Base-by-base conservation (phyloP, 2,329 filamentous ascomycete species). In the Botryotinia convoluta region DNA sequence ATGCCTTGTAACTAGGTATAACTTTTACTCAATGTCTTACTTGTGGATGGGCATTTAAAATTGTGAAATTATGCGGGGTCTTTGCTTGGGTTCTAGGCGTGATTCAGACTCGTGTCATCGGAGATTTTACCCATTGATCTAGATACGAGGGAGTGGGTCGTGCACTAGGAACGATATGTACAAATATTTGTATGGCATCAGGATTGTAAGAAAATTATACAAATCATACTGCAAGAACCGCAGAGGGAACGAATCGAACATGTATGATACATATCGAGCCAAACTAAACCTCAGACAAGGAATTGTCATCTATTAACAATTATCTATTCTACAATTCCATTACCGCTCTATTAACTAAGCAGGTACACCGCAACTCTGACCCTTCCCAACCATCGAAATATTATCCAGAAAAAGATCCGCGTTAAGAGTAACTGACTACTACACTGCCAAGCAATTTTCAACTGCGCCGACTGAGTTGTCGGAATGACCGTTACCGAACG, bases 361-460 rank as follows among this genome's bases (percentile, higher is more conserved):
- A 20, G 39, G 10, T 5, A 64, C 16, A 37, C n/a, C 62, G 26
- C 62, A 44, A 22, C 14, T 45, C 16, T 14, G 5, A 10, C 35
- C 65, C 26, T 3, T n/a, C 16, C 65, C 65, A 26, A 44, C 26
- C 65, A 69, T 69, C 37, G 45, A 26, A 59, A 69, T 26, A 44
- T 42, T 32, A 69, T 59, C 48, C n/a, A 59, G n/a, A 18, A 57
- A 16, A 32, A 69, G 12, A 69, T 59, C 5, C 26, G 8, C 7
- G 2, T 1, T 0, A 22, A 6, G 0, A 59, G 7, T 9, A 14
- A 0, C 2, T n/a, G 44, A 32, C 3, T 22, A 29, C 2, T 5
- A 32, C 51, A 59, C 20, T 18, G 26, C 26, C 16, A 69, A 35
- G 35, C 16, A 5, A 69, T 44, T 35, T 22, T 8, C 10, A 69